Percentiles rank a stretch among this genome's conserved stretches.
These are phyloP conservation scores for Sphagnum tenellum DNA, from an alignment of 225 moss, liverwort and hornwort genomes.

Conservation along the genomic window DNA sequence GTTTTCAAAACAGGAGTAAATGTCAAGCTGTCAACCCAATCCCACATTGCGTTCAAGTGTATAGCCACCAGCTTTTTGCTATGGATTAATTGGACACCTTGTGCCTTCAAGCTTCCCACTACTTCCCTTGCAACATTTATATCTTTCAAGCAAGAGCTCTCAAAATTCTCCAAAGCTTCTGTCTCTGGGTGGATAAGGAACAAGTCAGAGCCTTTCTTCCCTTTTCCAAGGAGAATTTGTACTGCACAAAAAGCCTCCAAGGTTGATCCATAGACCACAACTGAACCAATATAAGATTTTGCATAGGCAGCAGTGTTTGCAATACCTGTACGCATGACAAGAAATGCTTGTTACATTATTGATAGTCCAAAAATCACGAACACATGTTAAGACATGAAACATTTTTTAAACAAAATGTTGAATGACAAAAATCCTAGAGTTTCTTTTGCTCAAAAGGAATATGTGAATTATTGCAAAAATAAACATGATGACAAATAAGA, in stretches of 20 bases:
- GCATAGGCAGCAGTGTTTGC: slow-evolving; percentile 1
- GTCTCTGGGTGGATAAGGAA: slow-evolving; percentile 35
- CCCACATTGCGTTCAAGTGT: slow-evolving; percentile 12
- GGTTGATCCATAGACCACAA: slow-evolving; percentile 43
- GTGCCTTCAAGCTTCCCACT: slow-evolving; percentile 18
- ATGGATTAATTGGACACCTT: slow-evolving; percentile 28
- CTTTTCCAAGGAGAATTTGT: slow-evolving; percentile 33
- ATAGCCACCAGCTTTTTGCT: slow-evolving; percentile 20
- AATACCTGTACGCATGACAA: background rate
- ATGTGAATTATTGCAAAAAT: no score
- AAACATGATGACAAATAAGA: no score
- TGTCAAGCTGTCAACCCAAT: slow-evolving; percentile 18
- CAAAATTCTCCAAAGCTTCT: slow-evolving; percentile 13
- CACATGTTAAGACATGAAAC: no score
- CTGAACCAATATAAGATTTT: slow-evolving; percentile 9
- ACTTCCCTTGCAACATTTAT: slow-evolving; percentile 18
- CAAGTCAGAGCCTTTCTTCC: slow-evolving; percentile 26
- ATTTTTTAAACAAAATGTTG: no score
- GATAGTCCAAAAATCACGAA: no score
- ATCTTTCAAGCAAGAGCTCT: slow-evolving; percentile 21
- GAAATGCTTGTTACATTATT: no score
- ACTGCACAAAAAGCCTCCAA: slow-evolving; percentile 31
- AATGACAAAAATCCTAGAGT: no score
- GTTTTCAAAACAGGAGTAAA: background rate
- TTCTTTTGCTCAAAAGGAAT: no score